A percentile compares a stretch with the other conserved stretches of the same genome.
These are phyloP conservation scores for Ophiostoma pallidulum DNA, from an alignment of 2,329 filamentous ascomycete genomes.

Conservation along the genomic window DNA sequence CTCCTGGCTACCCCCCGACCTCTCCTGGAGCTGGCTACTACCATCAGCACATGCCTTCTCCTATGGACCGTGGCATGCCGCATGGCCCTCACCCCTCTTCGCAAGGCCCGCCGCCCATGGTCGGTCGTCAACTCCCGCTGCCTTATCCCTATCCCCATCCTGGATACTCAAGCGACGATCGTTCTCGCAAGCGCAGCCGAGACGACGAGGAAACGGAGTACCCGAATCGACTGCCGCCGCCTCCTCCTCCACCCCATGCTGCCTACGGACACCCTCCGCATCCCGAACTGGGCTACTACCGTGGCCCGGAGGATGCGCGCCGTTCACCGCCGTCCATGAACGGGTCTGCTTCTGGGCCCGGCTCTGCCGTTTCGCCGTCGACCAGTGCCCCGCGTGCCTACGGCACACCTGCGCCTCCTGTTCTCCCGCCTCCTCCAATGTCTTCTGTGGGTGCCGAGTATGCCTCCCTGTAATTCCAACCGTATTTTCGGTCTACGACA, in stretches of 20 bases:
- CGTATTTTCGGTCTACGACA: background rate
- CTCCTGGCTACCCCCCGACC: conserved; percentile 17
- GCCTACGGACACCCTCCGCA: background rate
- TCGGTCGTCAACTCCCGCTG: conserved; percentile 29
- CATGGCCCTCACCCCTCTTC: background rate
- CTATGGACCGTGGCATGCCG: conserved; percentile 8
- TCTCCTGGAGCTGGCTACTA: conserved; percentile 15
- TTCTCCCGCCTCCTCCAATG: conserved; percentile 26
- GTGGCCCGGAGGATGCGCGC: conserved; percentile 10
- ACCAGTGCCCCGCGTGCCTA: conserved; percentile 25
- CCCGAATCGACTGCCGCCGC: conserved; percentile 11
- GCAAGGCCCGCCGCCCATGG: conserved; percentile 12
- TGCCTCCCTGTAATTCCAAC: conserved; percentile 8
- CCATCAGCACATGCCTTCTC: conserved; percentile 3
- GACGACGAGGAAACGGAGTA: conserved; percentile 16
- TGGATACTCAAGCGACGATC: conserved; percentile 11
- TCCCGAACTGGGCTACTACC: conserved; percentile 12
- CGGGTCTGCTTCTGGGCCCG: conserved; percentile 16
- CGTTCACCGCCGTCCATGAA: conserved; percentile 14
- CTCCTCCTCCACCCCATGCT: conserved; percentile 4
- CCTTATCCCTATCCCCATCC: conserved; percentile 20
- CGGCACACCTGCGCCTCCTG: conserved; percentile 28
- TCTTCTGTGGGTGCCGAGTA: conserved; percentile 17
- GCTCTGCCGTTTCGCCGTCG: conserved; percentile 28
- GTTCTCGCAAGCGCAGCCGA: conserved; percentile 11